Percentiles rank a stretch among this genome's conserved stretches.
Conservation (phyloP, 106 monocot species). For the Cymbidium sinense region DNA sequence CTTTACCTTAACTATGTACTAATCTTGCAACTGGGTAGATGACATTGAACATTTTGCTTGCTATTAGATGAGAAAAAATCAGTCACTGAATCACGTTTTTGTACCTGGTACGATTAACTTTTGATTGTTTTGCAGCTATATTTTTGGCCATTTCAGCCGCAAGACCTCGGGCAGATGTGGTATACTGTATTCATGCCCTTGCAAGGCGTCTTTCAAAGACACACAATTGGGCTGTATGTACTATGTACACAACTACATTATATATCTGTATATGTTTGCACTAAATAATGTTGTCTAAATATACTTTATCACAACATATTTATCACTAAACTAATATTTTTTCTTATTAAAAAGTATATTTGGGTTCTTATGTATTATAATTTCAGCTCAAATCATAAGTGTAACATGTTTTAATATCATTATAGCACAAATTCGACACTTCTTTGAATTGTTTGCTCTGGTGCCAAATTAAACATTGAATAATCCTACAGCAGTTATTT, state of each 20-base stretch:
- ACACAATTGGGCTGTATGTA: conserved; percentile 83
- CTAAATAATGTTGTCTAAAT: neutral
- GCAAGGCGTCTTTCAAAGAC: conserved; percentile 80
- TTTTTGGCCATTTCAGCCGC: conserved; percentile 81
- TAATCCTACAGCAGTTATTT: neutral
- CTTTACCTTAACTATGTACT: neutral
- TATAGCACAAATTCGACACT: neutral
- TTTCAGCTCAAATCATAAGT: neutral
- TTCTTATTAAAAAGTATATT: neutral
- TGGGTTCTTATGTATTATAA: neutral
- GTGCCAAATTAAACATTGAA: too few species aligned
- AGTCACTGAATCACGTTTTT: neutral
- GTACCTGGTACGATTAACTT: neutral
- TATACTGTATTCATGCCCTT: conserved; percentile 87
- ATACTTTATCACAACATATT: neutral
- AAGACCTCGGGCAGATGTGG: conserved; percentile 81
- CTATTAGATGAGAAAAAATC: neutral
- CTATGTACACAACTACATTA: conserved; percentile 21
- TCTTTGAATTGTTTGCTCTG: too few species aligned
- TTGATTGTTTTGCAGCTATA: conserved; percentile 50
- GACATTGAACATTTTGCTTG: neutral
- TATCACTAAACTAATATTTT: neutral
- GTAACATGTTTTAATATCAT: neutral
- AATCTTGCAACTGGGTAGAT: neutral
- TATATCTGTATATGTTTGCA: neutral